Evolutionary conservation across 768 basidiomycete species (phyloP), one percentile per base, ranked within the genome.

Genomic region (Kwoniella shandongensis): DNA sequence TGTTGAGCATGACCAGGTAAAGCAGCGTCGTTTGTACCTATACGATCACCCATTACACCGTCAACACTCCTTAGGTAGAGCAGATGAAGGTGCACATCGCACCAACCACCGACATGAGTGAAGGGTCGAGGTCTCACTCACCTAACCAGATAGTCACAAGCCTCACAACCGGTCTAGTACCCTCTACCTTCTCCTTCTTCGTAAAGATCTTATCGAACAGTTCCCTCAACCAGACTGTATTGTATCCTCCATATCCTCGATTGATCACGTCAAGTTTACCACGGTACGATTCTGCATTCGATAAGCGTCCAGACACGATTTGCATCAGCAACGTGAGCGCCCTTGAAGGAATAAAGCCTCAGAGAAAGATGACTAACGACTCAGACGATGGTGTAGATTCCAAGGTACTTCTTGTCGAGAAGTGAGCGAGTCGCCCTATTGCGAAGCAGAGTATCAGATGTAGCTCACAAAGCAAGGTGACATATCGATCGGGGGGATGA

Each of bases 111-210:
- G 40, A 45, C 10, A 3, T 26, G 30, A 27, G 22, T 39, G 13
- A 44, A 6, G 30, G 48, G 26, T 8, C 17, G n/a, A n/a, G n/a
- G 11, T 38, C 18, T n/a, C 41, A 45, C 57, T 35, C 35, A 67
- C 66, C 66, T 11, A 67, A 45, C 66, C 66, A 67, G 42, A 67
- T 45, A 7, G 62, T 67, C 1, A 64, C 54, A 13, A 67, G 44
- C 26, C 66, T 30, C 36, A 67, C 40, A 3, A 29, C 40, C 6
- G 57, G 30, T n/a, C 22, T n/a, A 10, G n/a, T 8, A 4, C 12
- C 15, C 4, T 32, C 25, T 8, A 48, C 54, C 8, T 61, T 47
- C 13, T 40, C 58, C 49, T 58, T 62, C 49, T 52, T 57, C 12
- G 51, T 42, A 23, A 67, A 61, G 44, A 64, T 57, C 20, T 63